phyloP scores from a whole-genome alignment of 176 grass and related monocot species.

The Luzula sylvatica region DNA sequence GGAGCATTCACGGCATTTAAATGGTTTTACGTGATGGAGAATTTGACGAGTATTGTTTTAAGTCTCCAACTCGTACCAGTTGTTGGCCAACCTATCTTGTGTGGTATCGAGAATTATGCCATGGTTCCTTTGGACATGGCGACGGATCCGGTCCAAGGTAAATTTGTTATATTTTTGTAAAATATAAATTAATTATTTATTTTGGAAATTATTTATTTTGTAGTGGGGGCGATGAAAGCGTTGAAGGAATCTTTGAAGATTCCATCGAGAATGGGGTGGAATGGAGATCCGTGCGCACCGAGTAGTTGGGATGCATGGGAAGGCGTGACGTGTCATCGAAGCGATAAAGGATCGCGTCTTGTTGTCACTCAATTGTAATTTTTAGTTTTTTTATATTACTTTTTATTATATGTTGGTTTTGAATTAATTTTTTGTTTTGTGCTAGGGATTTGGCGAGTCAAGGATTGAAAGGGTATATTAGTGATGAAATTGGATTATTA shows the following conservation, averaged over 20 bases:
- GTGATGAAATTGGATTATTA: slow-evolving; percentile 79
- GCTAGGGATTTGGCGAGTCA: slow-evolving; percentile 82
- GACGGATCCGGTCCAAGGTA: slow-evolving; percentile 62
- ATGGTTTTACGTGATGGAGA: slow-evolving; percentile 70
- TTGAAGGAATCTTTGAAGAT: slow-evolving; percentile 86
- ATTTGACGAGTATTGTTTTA: slow-evolving; percentile 48
- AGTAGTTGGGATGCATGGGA: slow-evolving; percentile 93
- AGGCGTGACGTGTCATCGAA: slow-evolving; percentile 77
- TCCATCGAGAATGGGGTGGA: slow-evolving; percentile 96
- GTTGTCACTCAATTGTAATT: slow-evolving; percentile 88
- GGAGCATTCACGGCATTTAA: slow-evolving; percentile 88
- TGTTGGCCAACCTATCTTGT: slow-evolving; percentile 65
- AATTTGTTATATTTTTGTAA: not conserved
- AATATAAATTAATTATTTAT: not conserved
- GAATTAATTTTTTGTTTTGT: not conserved
- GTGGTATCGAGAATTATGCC: slow-evolving; percentile 90
- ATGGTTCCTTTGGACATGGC: slow-evolving; percentile 78
- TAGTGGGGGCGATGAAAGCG: slow-evolving; percentile 74
- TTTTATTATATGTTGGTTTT: not conserved
- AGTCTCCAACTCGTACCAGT: slow-evolving; percentile 66
- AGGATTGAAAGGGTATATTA: slow-evolving; percentile 85
- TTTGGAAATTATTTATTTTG: too few relatives aligned
- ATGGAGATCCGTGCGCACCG: slow-evolving; percentile 84
- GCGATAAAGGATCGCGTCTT: slow-evolving; percentile 42
- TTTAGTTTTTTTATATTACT: not conserved